phyloP scores from a whole-genome alignment of 495 filamentous ascomycete species.

The Tuber borchii region DNA sequence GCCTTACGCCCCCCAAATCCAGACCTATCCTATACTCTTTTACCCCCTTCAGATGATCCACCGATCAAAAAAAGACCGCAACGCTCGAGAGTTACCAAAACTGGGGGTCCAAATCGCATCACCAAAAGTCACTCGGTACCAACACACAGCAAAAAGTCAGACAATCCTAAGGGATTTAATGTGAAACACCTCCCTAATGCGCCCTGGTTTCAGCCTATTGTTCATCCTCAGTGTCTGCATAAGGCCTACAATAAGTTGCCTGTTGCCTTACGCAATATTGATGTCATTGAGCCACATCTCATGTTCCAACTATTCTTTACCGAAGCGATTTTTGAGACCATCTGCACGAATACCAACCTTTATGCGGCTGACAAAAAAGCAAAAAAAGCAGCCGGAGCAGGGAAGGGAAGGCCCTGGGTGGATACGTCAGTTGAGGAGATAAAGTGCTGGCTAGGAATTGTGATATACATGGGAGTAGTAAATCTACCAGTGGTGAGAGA shows the following conservation, averaged over 20 bases:
- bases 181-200: background rate
- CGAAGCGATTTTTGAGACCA: constrained; percentile 4
- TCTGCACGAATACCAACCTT: constrained; percentile 11
- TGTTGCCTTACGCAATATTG: background rate
- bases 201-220: constrained; percentile 13
- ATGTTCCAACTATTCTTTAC: constrained; percentile 16
- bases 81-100: no score
- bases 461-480: constrained; percentile 27
- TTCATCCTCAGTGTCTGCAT: constrained; percentile 4
- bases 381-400: background rate
- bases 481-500: constrained; percentile 4
- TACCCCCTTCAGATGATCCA: no score
- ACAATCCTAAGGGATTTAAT: no score
- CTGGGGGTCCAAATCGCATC: no score
- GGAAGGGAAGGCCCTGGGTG: constrained; percentile 10
- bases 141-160: no score
- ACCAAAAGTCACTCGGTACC: no score
- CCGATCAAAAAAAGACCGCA: no score
- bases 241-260: constrained; percentile 18
- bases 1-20: no score
- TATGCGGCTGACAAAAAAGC: constrained; percentile 9
- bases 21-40: no score
- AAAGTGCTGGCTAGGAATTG: constrained; percentile 11
- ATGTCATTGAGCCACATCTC: constrained; percentile 11
- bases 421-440: background rate